Evolutionary conservation across 345 rosid species (phyloP).

Genomic region (Mercurialis annua): DNA sequence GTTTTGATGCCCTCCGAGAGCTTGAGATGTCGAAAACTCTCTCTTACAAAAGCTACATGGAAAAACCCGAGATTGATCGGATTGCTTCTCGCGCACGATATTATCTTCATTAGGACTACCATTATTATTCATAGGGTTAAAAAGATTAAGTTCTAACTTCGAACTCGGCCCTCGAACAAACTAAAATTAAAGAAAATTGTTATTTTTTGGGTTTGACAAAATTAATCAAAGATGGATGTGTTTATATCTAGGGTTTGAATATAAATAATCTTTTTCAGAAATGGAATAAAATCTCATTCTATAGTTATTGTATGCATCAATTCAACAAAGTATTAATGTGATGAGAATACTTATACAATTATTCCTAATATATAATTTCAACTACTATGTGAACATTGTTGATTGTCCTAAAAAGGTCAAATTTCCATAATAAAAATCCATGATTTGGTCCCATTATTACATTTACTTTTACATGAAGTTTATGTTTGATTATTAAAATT

Average conservation of each 20-base stretch:
- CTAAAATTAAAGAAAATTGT: neutral
- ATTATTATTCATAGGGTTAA: neutral
- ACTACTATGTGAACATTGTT: conserved; percentile 9
- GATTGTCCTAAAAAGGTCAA: neutral
- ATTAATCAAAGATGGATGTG: neutral
- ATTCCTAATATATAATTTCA: conserved; percentile 8
- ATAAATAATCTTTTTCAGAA: conserved; percentile 19
- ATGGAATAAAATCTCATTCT: conserved; percentile 31
- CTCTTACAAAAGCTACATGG: conserved; percentile 56
- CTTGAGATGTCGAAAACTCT: conserved; percentile 61
- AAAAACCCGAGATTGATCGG: conserved; percentile 27
- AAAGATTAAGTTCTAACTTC: conserved; percentile 34
- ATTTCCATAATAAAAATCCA: neutral
- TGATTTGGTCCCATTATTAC: neutral
- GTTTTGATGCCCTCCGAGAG: conserved; percentile 79
- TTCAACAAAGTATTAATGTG: conserved; percentile 11
- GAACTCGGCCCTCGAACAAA: conserved; percentile 24
- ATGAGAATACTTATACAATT: neutral
- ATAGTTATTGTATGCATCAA: conserved; percentile 11
- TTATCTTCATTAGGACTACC: conserved; percentile 8
- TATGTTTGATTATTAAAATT: neutral
- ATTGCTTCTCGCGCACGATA: neutral
- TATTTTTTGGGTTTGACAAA: neutral
- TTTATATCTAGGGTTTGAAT: conserved; percentile 20
- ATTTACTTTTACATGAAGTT: neutral